Evolutionary conservation across 2,329 filamentous ascomycete genomes (phyloP).

Genomic region (Fusarium nurragi): DNA sequence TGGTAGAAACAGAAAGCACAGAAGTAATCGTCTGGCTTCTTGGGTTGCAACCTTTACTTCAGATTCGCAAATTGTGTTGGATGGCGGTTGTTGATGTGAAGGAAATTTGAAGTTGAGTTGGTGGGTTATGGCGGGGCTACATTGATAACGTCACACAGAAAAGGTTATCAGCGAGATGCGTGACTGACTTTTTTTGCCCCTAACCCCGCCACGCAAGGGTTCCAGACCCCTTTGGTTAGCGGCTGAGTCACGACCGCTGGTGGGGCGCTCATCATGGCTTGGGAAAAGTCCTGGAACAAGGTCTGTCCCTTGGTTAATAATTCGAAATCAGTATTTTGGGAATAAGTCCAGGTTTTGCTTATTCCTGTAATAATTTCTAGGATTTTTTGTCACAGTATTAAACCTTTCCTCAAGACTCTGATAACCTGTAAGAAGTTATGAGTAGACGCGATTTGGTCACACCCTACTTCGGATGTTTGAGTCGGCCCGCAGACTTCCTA

Average conservation of each 20-base stretch:
- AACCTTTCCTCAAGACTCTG: neutral
- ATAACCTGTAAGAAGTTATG: too few species aligned
- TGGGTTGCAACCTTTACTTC: neutral
- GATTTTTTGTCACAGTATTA: too few species aligned
- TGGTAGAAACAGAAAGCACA: neutral
- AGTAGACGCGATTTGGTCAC: neutral
- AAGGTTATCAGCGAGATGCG: conserved; percentile 35
- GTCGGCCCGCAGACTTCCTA: neutral
- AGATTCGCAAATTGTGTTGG: neutral
- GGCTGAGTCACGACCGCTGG: conserved; percentile 13
- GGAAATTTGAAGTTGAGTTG: conserved; percentile 38
- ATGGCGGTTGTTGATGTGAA: conserved; percentile 25
- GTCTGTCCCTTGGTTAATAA: neutral
- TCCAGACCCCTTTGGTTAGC: conserved; percentile 9
- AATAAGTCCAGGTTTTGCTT: too few species aligned
- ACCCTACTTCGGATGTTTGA: neutral
- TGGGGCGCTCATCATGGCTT: neutral
- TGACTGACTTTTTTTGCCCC: conserved; percentile 39
- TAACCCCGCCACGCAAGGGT: conserved; percentile 33
- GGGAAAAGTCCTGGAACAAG: neutral
- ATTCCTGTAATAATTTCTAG: too few species aligned
- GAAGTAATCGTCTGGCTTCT: neutral
- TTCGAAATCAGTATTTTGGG: neutral
- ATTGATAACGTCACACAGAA: conserved; percentile 45
- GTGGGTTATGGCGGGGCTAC: conserved; percentile 44